A percentile compares a stretch with the other conserved stretches of the same genome.
Evolutionary conservation across 345 rosid genomes (phyloP).

Genomic region (Brassica carinata): DNA sequence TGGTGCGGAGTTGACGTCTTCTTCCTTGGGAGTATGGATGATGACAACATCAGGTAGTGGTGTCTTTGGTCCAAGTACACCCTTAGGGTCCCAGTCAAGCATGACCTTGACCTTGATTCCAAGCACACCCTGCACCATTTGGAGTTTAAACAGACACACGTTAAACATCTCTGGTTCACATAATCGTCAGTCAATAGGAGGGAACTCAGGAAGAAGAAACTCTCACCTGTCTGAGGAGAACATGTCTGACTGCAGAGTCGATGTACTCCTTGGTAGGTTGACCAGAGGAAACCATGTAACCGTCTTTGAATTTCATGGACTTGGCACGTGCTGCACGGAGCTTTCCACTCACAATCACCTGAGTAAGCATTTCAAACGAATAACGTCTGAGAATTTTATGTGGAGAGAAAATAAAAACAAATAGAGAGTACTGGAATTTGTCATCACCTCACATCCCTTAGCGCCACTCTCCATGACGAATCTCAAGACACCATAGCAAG

Average conservation of each 20-base stretch:
- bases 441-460: not conserved
- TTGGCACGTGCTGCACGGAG: slow-evolving; percentile 23
- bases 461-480: not conserved
- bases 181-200: not conserved
- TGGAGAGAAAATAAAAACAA: not conserved
- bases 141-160: not conserved
- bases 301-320: slow-evolving; percentile 90
- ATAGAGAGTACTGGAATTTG: too few species aligned
- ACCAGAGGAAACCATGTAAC: slow-evolving; percentile 93
- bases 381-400: not conserved
- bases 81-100: not conserved
- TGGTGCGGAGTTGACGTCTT: not conserved
- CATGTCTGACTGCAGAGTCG: slow-evolving; percentile 47
- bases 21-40: not conserved
- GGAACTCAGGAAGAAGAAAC: not conserved
- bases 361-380: not conserved
- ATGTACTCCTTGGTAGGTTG: slow-evolving; percentile 84
- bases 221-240: not conserved
- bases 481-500: not conserved
- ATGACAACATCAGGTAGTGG: not conserved
- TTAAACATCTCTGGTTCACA: not conserved
- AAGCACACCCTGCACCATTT: not conserved
- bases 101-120: not conserved
- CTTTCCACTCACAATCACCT: not conserved
- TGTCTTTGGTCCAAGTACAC: not conserved